phyloP scores from a whole-genome alignment of 2,329 filamentous ascomycete species.

The Aspergillus costaricaensis region DNA sequence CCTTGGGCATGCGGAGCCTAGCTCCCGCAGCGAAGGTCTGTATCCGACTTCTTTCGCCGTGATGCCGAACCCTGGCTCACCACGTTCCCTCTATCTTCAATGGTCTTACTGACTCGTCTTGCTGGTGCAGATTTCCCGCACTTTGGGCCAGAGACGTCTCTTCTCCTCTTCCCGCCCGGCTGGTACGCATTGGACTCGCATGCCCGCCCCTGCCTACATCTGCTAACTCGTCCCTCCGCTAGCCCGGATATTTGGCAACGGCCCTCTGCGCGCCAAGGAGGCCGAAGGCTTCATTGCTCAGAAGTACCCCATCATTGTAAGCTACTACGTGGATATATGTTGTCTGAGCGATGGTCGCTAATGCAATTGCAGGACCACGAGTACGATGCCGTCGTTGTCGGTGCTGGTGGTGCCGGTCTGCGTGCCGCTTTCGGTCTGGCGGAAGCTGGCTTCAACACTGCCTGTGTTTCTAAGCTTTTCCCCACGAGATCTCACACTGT shows the following conservation, averaged over 20 bases:
- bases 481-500: constrained; percentile 66
- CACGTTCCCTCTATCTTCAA: constrained; percentile 11
- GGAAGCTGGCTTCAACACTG: constrained; percentile 65
- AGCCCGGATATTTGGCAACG: constrained; percentile 85
- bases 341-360: constrained; percentile 16
- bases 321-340: constrained; percentile 37
- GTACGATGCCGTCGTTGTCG: constrained; percentile 91
- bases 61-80: constrained; percentile 13
- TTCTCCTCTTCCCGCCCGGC: constrained; percentile 86
- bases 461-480: constrained; percentile 66
- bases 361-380: constrained; percentile 74
- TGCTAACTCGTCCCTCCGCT: constrained; percentile 31
- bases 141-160: constrained; percentile 66
- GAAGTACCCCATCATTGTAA: constrained; percentile 92
- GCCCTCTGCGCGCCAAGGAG: constrained; percentile 88
- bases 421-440: constrained; percentile 65
- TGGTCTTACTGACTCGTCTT: constrained; percentile 25
- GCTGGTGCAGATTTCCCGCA: constrained; percentile 61
- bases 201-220: constrained; percentile 21
- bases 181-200: constrained; percentile 55
- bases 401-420: constrained; percentile 64
- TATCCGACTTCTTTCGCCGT: constrained; percentile 27
- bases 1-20: constrained; percentile 52
- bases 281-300: constrained; percentile 80
- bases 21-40: constrained; percentile 52